phyloP scores from a whole-genome alignment of 257 asterid species.

The Fraxinus excelsior region DNA sequence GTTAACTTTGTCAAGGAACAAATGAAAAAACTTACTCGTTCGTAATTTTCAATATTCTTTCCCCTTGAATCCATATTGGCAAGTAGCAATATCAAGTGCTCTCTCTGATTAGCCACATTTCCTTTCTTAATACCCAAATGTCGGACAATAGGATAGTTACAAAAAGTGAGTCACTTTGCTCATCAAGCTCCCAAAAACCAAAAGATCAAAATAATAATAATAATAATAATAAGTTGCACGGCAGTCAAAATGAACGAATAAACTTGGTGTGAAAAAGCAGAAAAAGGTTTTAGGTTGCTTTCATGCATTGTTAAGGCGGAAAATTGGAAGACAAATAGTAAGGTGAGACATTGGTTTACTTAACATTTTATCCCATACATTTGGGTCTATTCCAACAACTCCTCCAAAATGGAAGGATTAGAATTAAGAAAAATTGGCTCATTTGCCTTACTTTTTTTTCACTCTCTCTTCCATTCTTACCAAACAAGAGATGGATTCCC shows the following conservation, averaged over 20 bases:
- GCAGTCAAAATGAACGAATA: constrained; percentile 1
- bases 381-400: neutral
- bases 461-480: neutral
- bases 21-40: constrained; percentile 44
- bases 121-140: constrained; percentile 72
- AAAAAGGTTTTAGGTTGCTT: neutral
- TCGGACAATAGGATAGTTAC: constrained; percentile 33
- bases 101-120: constrained; percentile 97
- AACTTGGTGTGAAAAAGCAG: neutral
- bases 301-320: neutral
- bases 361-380: neutral
- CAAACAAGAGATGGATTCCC: neutral
- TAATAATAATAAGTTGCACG: neutral
- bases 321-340: neutral
- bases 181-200: constrained; percentile 10
- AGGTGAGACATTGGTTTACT: neutral
- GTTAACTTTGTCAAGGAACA: constrained; percentile 23
- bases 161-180: constrained; percentile 23
- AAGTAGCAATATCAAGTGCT: constrained; percentile 90
- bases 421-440: neutral
- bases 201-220: neutral
- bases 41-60: constrained; percentile 54
- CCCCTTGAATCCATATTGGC: constrained; percentile 91
- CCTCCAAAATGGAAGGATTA: neutral
- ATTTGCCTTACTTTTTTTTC: neutral